Evolutionary conservation across 2,329 filamentous ascomycete genomes (phyloP).

Genomic region (Plenodomus biglobosus): DNA sequence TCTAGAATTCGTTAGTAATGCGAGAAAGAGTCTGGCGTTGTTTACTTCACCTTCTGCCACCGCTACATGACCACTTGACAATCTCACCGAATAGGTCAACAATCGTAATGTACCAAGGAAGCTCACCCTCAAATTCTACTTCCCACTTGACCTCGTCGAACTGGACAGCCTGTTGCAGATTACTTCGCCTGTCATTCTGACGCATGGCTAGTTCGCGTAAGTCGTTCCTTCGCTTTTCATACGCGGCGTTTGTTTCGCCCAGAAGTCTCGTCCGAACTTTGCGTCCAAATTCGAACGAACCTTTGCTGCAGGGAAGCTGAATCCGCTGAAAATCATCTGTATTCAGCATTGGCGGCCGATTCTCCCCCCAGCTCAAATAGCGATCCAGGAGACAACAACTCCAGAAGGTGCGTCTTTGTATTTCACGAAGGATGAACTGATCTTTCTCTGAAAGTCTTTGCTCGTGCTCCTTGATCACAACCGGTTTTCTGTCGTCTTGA

Average conservation of each 20-base stretch:
- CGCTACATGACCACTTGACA: slow-evolving; percentile 61
- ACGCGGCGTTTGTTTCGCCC: slow-evolving; percentile 19
- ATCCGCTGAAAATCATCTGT: slow-evolving; percentile 60
- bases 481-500: slow-evolving; percentile 21
- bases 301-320: slow-evolving; percentile 68
- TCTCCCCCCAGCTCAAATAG: slow-evolving; percentile 65
- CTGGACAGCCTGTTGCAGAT: neutral
- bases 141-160: slow-evolving; percentile 54
- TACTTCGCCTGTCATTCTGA: slow-evolving; percentile 1
- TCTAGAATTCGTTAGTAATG: slow-evolving; percentile 12
- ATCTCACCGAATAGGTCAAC: slow-evolving; percentile 58
- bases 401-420: slow-evolving; percentile 70
- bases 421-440: slow-evolving; percentile 62
- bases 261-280: slow-evolving; percentile 52
- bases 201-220: slow-evolving; percentile 4
- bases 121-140: slow-evolving; percentile 50
- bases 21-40: too few species aligned
- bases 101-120: slow-evolving; percentile 56
- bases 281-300: slow-evolving; percentile 63
- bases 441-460: slow-evolving; percentile 32
- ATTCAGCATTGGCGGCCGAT: slow-evolving; percentile 61
- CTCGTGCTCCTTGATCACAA: slow-evolving; percentile 5
- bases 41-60: slow-evolving; percentile 52
- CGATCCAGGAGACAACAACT: slow-evolving; percentile 74
- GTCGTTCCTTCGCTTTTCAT: slow-evolving; percentile 13